Evolutionary conservation across 1,139 yeast genomes (phyloP).

Genomic region (Suhomyces chickasaworum): DNA sequence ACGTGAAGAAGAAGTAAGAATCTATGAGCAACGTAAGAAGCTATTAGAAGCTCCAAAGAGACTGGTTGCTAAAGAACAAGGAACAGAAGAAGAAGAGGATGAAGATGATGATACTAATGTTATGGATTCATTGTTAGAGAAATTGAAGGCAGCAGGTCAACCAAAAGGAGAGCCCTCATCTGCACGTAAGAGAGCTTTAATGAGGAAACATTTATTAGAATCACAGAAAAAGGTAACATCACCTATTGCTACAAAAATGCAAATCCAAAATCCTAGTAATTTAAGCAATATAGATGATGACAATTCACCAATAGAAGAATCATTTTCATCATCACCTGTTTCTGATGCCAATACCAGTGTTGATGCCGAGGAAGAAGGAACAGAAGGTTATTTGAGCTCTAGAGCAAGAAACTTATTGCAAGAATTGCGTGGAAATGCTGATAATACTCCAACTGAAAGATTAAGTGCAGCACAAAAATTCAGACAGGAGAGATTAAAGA

Average conservation of each 20-base stretch:
- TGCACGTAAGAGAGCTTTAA: conserved; percentile 80
- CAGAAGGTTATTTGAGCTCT: conserved; percentile 47
- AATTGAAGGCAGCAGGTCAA: conserved; percentile 74
- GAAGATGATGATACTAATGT: conserved; percentile 51
- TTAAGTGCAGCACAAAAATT: conserved; percentile 40
- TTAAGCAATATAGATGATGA: conserved; percentile 12
- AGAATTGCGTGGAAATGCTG: conserved; percentile 52
- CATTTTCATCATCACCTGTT: conserved; percentile 7
- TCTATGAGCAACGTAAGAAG: conserved; percentile 74
- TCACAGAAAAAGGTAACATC: conserved; percentile 28
- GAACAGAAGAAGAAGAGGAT: conserved; percentile 25
- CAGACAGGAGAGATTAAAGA: conserved; percentile 37
- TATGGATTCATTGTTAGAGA: conserved; percentile 73
- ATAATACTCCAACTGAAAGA: conserved; percentile 20
- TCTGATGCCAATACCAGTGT: conserved; percentile 9
- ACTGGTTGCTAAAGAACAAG: conserved; percentile 17
- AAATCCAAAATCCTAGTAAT: not conserved
- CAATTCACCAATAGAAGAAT: conserved; percentile 12
- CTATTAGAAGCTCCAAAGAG: conserved; percentile 52
- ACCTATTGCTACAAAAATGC: conserved; percentile 7
- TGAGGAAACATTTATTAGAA: conserved; percentile 60
- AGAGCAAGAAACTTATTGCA: conserved; percentile 62
- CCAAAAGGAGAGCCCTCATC: conserved; percentile 72
- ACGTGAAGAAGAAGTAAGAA: conserved; percentile 76
- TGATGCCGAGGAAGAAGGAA: conserved; percentile 10